phyloP scores from a whole-genome alignment of 495 filamentous ascomycete genomes.

The Aspergillus indologenus region DNA sequence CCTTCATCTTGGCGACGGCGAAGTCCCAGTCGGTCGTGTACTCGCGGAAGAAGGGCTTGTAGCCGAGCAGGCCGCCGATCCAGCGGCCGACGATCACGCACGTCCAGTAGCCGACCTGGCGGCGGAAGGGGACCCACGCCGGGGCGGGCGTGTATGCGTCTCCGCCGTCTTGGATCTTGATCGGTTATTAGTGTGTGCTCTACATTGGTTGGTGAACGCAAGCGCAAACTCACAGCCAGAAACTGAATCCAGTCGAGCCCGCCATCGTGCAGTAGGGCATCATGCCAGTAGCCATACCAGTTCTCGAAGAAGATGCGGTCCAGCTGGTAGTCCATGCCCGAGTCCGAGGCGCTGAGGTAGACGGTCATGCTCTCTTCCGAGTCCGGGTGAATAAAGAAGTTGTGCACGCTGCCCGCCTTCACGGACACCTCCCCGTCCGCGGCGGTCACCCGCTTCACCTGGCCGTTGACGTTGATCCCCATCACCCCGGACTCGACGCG shows the following conservation, averaged over 20 bases:
- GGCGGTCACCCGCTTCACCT: background rate
- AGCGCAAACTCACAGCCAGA: constrained; percentile 39
- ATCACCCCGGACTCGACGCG: constrained; percentile 11
- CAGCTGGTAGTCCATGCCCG: constrained; percentile 23
- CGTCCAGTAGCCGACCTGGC: constrained; percentile 29
- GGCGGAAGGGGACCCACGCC: constrained; percentile 44
- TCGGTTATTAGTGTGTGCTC: background rate
- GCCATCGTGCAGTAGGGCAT: constrained; percentile 36
- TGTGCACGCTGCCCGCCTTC: constrained; percentile 11
- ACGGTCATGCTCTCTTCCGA: constrained; percentile 12
- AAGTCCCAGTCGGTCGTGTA: constrained; percentile 53
- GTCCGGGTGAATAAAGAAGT: constrained; percentile 14
- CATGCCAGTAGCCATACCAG: constrained; percentile 53
- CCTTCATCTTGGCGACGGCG: constrained; percentile 45
- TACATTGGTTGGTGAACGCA: too few relatives aligned
- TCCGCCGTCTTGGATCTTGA: constrained; percentile 47
- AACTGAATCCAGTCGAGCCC: constrained; percentile 44
- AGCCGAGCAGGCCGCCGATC: constrained; percentile 50
- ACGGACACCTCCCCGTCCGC: constrained; percentile 15
- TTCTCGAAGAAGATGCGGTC: constrained; percentile 54
- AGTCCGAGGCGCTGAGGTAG: constrained; percentile 14
- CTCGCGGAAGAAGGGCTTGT: constrained; percentile 47
- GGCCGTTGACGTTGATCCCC: constrained; percentile 9
- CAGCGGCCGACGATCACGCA: constrained; percentile 49
- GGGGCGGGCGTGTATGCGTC: constrained; percentile 46